These are phyloP conservation scores for Neonectria hederae DNA, from an alignment of 2,329 filamentous ascomycete species.

Conservation along the genomic window DNA sequence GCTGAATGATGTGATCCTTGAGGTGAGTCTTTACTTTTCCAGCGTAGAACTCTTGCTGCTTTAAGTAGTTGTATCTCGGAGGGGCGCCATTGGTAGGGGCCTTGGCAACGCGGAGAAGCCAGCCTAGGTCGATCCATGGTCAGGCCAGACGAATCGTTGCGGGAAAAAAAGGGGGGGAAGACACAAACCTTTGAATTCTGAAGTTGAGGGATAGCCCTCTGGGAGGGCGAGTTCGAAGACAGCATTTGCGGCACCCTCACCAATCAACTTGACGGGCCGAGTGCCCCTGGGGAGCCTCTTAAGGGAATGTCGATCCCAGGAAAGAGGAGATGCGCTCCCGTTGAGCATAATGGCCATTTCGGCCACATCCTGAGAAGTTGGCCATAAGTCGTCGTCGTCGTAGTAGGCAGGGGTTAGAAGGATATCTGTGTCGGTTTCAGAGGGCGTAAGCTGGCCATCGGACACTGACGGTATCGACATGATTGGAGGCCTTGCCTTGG, in stretches of 20 bases:
- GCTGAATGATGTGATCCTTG: conserved; percentile 47
- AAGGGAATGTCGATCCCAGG: conserved; percentile 40
- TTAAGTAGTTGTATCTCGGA: conserved; percentile 50
- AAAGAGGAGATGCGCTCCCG: conserved; percentile 35
- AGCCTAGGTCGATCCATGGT: conserved; percentile 41
- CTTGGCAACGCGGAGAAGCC: conserved; percentile 53
- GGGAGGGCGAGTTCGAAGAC: conserved; percentile 70
- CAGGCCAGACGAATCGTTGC: conserved; percentile 18
- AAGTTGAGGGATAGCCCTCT: conserved; percentile 43
- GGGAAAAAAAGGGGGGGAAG: conserved; percentile 15
- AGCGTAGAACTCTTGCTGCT: conserved; percentile 50
- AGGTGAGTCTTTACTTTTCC: conserved; percentile 48
- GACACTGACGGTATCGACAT: conserved; percentile 43
- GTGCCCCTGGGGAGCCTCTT: conserved; percentile 48
- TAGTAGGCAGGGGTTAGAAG: conserved; percentile 27
- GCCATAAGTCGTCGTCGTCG: conserved; percentile 39
- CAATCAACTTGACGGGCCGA: conserved; percentile 55
- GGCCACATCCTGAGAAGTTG: conserved; percentile 40
- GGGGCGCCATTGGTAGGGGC: conserved; percentile 43
- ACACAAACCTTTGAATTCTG: conserved; percentile 49
- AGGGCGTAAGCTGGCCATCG: conserved; percentile 41
- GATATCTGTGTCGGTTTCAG: conserved; percentile 41
- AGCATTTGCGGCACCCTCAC: conserved; percentile 81
- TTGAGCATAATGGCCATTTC: conserved; percentile 44
- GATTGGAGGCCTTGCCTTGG: conserved; percentile 34